Base-by-base conservation (phyloP, 169 alveolate species). In the Cryptosporidium canis region DNA sequence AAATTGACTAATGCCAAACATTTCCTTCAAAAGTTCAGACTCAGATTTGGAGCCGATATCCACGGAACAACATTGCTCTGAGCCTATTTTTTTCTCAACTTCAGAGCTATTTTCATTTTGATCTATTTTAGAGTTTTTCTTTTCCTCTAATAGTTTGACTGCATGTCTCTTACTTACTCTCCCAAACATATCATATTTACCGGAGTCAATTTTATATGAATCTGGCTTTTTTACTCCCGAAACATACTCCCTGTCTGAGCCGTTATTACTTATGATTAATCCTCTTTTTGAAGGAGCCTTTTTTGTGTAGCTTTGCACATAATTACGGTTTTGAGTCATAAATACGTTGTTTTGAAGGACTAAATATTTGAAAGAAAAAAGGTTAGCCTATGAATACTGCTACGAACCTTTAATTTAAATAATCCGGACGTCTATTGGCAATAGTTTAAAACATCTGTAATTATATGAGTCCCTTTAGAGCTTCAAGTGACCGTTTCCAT, bases 1-100 rank as follows among this genome's bases (percentile, higher is more conserved):
- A 55, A 95, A 95, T 39, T 83, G 92, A 18, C 91, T 92, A 53
- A 95, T 91, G 2, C 97, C 97, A 95, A 95, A 92, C 71, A 94
- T 72, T 67, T 90, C 92, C 84, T 77, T 77, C 16, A 77, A 58
- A 24, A 33, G 14, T 5, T 77, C 87, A 2, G 87, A 35, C 51
- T 77, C 87, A 7, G 87, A 77, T 12, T 29, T 18, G n/a, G 68
- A 21, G 12, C 68, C 33, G 24, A 3, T 51, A 44, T 27, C 33
- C n/a, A 39, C 66, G 11, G 11, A 0, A 37, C 27, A n/a, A 47
- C n/a, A 31, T 44, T 37, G 18, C 18, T 12, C 35, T 14, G 37
- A 21, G 5, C 39, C 71, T 14, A 8, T 35, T 31, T 53, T 65
- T 1, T 37, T 24, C 21, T 16, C 61, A 5, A 31, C 31, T 45